phyloP scores from a whole-genome alignment of 805 yeast genomes.

The Wickerhamomyces strasburgensis region DNA sequence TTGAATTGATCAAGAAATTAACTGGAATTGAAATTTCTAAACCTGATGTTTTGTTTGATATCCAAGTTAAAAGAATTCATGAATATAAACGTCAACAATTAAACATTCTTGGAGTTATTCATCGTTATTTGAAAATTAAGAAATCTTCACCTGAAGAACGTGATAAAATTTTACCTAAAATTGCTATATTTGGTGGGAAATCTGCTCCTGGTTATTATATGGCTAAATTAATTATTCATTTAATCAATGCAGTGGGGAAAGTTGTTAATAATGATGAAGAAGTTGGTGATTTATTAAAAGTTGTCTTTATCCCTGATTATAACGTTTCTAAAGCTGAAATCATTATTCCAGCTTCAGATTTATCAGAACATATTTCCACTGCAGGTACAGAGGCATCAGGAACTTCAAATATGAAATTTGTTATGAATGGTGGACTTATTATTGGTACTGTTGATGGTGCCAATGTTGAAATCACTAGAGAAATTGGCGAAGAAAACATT shows the following conservation, averaged over 20 bases:
- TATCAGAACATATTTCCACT: constrained; percentile 91
- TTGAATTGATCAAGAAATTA: constrained; percentile 60
- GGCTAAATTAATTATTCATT: constrained; percentile 86
- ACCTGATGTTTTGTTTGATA: constrained; percentile 75
- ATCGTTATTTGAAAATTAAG: constrained; percentile 76
- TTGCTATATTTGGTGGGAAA: constrained; percentile 86
- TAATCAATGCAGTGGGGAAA: constrained; percentile 74
- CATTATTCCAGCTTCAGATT: constrained; percentile 83
- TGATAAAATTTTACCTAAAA: constrained; percentile 61
- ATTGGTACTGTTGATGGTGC: constrained; percentile 98
- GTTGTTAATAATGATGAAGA: constrained; percentile 77
- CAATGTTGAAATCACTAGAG: constrained; percentile 90
- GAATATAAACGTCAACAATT: constrained; percentile 95
- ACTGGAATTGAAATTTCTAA: constrained; percentile 53
- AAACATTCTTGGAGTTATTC: constrained; percentile 84
- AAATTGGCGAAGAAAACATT: constrained; percentile 89
- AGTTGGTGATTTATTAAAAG: constrained; percentile 72
- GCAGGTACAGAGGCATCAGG: constrained; percentile 98
- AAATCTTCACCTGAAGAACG: constrained; percentile 59
- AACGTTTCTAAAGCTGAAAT: constrained; percentile 93
- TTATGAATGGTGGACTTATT: constrained; percentile 87
- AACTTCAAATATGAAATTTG: constrained; percentile 94
- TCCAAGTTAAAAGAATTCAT: constrained; percentile 92
- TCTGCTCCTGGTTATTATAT: constrained; percentile 97
- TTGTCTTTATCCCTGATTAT: constrained; percentile 86